These are phyloP conservation scores for Ceratobasidium sp. DNA, from an alignment of 1,284 basidiomycete genomes.

Conservation along the genomic window DNA sequence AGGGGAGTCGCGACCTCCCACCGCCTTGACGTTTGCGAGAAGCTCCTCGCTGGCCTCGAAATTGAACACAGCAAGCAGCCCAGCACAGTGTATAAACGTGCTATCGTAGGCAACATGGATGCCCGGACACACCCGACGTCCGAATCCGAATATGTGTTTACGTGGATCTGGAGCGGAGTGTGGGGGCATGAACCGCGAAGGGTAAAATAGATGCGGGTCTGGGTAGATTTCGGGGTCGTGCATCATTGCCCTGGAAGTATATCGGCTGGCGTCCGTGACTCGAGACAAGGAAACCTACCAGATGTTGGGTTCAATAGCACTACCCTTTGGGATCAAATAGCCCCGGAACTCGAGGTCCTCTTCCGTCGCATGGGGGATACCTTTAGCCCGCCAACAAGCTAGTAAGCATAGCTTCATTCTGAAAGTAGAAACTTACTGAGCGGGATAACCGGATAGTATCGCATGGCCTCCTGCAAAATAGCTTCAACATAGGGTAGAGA, in stretches of 20 bases:
- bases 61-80: slow-evolving; percentile 25
- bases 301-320: slow-evolving; percentile 26
- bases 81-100: slow-evolving; percentile 37
- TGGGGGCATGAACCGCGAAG: slow-evolving; percentile 42
- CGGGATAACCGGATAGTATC: slow-evolving; percentile 21
- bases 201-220: slow-evolving; percentile 34
- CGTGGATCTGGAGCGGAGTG: slow-evolving; percentile 34
- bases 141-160: slow-evolving; percentile 38
- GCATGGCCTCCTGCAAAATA: slow-evolving; percentile 53
- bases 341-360: slow-evolving; percentile 30
- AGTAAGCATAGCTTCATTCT: background rate
- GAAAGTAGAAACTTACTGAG: background rate
- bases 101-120: slow-evolving; percentile 47
- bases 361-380: slow-evolving; percentile 12
- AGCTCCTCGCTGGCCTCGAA: slow-evolving; percentile 19
- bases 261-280: background rate
- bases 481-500: slow-evolving; percentile 49
- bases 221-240: slow-evolving; percentile 46
- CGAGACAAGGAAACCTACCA: background rate
- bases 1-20: slow-evolving; percentile 8
- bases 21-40: background rate
- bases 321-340: slow-evolving; percentile 26
- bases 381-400: no score
- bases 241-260: slow-evolving; percentile 34
- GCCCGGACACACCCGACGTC: slow-evolving; percentile 46